A percentile compares a stretch with the other conserved stretches of the same genome.
These are phyloP conservation scores for Fusarium oligoseptatum DNA, from an alignment of 2,329 filamentous ascomycete species.

Conservation along the genomic window DNA sequence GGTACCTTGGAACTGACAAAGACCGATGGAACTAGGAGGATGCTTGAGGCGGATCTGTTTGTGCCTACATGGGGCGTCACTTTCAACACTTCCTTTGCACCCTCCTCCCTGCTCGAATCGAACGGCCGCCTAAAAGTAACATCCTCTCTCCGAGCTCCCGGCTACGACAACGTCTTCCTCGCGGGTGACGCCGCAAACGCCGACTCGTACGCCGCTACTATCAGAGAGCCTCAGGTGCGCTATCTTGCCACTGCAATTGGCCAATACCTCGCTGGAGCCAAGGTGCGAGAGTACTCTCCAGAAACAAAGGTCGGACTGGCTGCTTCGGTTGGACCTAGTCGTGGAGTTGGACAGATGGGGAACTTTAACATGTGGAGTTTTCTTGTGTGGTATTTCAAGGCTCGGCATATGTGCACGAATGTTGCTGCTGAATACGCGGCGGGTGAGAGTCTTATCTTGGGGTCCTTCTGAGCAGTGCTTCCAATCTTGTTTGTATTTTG, in stretches of 20 bases:
- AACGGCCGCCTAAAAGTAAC: conserved; percentile 1
- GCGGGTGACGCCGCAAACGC: neutral
- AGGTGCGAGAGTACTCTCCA: neutral
- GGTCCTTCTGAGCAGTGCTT: neutral
- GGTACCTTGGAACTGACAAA: neutral
- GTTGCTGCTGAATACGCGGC: neutral
- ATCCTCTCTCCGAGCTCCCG: neutral
- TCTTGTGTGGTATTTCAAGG: conserved; percentile 6
- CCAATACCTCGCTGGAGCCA: neutral
- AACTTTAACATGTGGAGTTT: conserved; percentile 10
- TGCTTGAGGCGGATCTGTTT: neutral
- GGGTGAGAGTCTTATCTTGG: neutral
- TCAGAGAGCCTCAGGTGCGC: neutral
- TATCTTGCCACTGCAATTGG: neutral
- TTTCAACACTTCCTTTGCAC: neutral
- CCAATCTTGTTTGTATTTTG: neutral
- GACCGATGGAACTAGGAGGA: neutral
- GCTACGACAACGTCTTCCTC: neutral
- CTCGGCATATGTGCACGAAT: conserved; percentile 5
- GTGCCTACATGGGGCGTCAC: neutral
- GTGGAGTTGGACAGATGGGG: conserved; percentile 11
- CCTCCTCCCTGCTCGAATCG: neutral
- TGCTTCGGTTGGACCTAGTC: neutral
- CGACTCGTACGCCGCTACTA: neutral
- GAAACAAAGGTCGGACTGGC: neutral